Conservation (phyloP, 768 basidiomycete species). For the Phylloporus arenicola region DNA sequence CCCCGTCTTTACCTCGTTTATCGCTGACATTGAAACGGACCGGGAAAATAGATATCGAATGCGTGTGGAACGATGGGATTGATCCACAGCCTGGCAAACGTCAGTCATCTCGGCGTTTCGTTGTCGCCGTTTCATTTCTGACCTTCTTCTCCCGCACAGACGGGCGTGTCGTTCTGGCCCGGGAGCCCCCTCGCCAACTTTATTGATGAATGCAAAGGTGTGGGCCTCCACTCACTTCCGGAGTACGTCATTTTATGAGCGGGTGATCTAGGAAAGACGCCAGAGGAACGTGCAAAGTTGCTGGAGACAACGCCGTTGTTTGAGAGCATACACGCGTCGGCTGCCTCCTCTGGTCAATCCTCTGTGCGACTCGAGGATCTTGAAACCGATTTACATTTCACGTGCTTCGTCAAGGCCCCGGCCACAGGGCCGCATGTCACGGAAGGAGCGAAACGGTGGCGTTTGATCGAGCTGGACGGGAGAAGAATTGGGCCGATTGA, state of each 20-base stretch:
- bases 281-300: conserved; percentile 65
- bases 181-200: conserved; percentile 61
- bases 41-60: conserved; percentile 50
- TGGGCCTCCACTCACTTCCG: background rate
- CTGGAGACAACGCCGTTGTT: conserved; percentile 77
- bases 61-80: conserved; percentile 88
- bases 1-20: background rate
- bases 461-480: conserved; percentile 84
- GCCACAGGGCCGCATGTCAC: conserved; percentile 21
- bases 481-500: conserved; percentile 75
- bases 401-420: conserved; percentile 75
- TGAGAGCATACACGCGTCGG: conserved; percentile 66
- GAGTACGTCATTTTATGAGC: background rate
- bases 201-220: conserved; percentile 59
- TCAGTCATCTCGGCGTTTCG: conserved; percentile 31
- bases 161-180: conserved; percentile 50
- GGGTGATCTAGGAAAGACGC: conserved; percentile 50
- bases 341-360: conserved; percentile 67
- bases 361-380: conserved; percentile 50
- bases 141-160: conserved; percentile 30
- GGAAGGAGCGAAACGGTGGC: conserved; percentile 26
- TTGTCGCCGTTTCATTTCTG: conserved; percentile 3
- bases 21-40: background rate
- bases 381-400: conserved; percentile 80
- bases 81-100: conserved; percentile 79